These are phyloP conservation scores for Diddensiella transvaalensis DNA, from an alignment of 805 yeast genomes.

Conservation along the genomic window DNA sequence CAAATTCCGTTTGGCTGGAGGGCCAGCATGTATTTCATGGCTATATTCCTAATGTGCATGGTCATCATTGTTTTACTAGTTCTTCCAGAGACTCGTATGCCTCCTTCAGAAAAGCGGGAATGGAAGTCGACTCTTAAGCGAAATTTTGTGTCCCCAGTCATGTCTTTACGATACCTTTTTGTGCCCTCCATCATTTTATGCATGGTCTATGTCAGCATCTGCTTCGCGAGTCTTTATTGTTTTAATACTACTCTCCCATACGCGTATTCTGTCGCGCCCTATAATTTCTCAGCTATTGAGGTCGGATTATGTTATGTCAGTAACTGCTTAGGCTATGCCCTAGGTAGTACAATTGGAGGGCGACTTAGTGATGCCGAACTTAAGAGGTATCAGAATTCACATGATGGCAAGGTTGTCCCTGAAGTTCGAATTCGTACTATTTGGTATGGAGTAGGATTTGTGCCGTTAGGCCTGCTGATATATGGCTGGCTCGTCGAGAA, in stretches of 20 bases:
- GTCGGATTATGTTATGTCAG: constrained; percentile 5
- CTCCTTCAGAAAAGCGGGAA: background rate
- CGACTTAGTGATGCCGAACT: constrained; percentile 2
- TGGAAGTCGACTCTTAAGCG: background rate
- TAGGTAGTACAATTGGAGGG: constrained; percentile 3
- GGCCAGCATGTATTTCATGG: constrained; percentile 4
- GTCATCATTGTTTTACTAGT: background rate
- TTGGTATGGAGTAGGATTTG: constrained; percentile 3
- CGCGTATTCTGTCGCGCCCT: constrained; percentile 4
- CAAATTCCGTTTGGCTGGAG: constrained; percentile 1
- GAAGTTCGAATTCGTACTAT: constrained; percentile 1
- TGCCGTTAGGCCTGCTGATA: constrained; percentile 2
- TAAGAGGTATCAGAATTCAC: background rate
- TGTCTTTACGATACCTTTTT: background rate
- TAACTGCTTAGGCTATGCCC: constrained; percentile 5
- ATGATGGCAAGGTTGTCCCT: background rate
- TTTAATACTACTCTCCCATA: constrained; percentile 5
- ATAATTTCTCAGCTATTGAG: constrained; percentile 1
- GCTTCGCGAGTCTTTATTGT: constrained; percentile 4
- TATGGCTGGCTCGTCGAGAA: constrained; percentile 5
- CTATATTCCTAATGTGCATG: background rate
- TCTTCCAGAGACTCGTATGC: background rate
- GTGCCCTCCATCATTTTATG: background rate
- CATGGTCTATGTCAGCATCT: constrained; percentile 3
- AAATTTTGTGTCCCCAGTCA: background rate